Evolutionary conservation across 768 basidiomycete genomes (phyloP), one percentile per base, ranked within the genome.

Genomic region (Auricularia cornea): DNA sequence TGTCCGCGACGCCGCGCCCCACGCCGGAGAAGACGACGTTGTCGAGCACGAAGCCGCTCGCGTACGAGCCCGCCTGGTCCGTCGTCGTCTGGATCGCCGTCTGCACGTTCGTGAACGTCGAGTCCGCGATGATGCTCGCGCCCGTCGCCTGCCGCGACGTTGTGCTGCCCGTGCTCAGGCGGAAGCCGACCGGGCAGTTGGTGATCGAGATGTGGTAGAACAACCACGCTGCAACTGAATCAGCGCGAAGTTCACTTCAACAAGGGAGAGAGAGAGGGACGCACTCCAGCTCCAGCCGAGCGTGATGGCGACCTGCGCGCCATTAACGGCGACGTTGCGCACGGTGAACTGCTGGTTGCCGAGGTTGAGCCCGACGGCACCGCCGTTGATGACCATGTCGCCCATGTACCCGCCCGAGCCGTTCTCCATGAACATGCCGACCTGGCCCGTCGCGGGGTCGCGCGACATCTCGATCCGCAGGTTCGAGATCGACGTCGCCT

Each of bases 291-390:
- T 70, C 73, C 73, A 74, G 28, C 65, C 31, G 11, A 64, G 67
- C 65, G 64, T 63, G 71, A 66, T 64, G 40, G 75, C 75, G 29
- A 26, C 29, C 54, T 78, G 72, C 30, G 84, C 82, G 65, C 84
- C 81, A 66, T 83, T 84, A 64, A 85, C 71, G 1, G 81, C 84
- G 60, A 85, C 67, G 64, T 86, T 86, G 2, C 84, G 78, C 8
- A 85, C 80, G 1, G 82, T 85, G 65, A 86, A 86, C 54, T 92
- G 90, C 73, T 92, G 90, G 67, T 91, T 92, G 59, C 90, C 90
- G 59, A 57, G 28, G 54, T 57, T 57, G 26, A 57, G 28, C 10
- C 54, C 54, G 26, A 26, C 29, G 26, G 16, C 26, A 26, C 54
- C 54, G 29, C 35, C 54, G 60, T 65, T 66, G 60, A 70, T 68